Conservation (phyloP, 1,284 basidiomycete species). For the Puccinia brachypodii region DNA sequence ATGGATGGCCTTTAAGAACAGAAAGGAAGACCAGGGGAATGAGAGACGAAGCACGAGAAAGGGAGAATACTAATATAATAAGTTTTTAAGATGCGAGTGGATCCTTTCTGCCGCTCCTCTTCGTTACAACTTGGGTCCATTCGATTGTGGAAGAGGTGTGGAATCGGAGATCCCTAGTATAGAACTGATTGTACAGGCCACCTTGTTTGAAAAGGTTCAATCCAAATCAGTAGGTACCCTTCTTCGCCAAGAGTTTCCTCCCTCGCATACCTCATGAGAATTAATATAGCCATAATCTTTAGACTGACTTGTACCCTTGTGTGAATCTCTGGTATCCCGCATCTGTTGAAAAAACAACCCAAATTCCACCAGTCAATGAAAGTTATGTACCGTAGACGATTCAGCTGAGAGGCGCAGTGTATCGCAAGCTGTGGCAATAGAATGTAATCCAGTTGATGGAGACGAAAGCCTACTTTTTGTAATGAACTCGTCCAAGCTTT, state of each 20-base stretch:
- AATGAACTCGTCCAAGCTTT: conserved; percentile 74
- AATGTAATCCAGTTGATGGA: neutral
- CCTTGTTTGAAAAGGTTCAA: conserved; percentile 1
- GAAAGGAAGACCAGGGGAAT: neutral
- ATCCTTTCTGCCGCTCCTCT: neutral
- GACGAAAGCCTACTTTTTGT: conserved; percentile 11
- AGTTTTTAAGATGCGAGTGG: neutral
- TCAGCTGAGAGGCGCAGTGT: neutral
- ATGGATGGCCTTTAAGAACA: neutral
- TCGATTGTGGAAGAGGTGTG: neutral
- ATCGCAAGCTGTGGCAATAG: neutral
- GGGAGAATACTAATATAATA: neutral
- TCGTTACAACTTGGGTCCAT: conserved; percentile 1
- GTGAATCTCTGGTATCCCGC: conserved; percentile 41
- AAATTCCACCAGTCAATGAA: neutral
- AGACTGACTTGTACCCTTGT: conserved; percentile 46
- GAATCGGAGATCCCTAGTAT: neutral
- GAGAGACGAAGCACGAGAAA: neutral
- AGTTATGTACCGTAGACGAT: neutral
- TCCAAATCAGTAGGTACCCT: neutral
- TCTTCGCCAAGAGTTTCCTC: neutral
- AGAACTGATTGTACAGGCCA: conserved; percentile 12
- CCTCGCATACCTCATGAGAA: conserved; percentile 12
- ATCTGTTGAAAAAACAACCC: conserved; percentile 5
- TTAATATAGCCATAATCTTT: neutral